Evolutionary conservation across 2,329 filamentous ascomycete genomes (phyloP).

Genomic region (Calonectria montana): DNA sequence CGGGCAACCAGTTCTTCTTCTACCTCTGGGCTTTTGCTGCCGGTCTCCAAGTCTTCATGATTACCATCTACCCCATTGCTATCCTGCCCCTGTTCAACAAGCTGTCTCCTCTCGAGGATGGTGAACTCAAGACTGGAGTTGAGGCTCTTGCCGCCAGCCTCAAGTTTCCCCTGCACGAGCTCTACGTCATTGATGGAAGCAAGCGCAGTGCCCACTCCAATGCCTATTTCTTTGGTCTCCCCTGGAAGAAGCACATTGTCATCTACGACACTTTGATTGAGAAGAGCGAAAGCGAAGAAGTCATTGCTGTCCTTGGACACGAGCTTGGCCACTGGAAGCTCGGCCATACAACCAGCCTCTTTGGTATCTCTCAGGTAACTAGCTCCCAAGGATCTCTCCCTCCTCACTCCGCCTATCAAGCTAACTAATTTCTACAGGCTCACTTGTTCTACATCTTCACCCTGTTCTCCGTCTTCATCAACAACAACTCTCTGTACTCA

Average conservation of each 20-base stretch:
- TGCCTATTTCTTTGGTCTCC: conserved; percentile 95
- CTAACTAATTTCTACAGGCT: conserved; percentile 63
- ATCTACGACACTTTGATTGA: conserved; percentile 98
- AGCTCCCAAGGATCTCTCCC: not conserved
- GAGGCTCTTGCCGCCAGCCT: conserved; percentile 85
- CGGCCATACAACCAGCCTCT: conserved; percentile 92
- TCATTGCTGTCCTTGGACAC: conserved; percentile 93
- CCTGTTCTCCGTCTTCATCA: conserved; percentile 96
- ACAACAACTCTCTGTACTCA: conserved; percentile 90
- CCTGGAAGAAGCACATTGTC: conserved; percentile 99
- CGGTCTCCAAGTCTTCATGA: conserved; percentile 90
- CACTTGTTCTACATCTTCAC: conserved; percentile 98
- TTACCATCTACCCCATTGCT: conserved; percentile 94
- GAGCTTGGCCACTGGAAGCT: conserved; percentile 98
- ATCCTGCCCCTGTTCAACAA: conserved; percentile 99
- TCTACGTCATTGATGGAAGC: conserved; percentile 94
- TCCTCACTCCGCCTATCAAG: conserved; percentile 30
- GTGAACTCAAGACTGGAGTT: conserved; percentile 87
- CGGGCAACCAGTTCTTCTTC: conserved; percentile 95
- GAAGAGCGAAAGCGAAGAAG: conserved; percentile 91
- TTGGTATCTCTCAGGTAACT: conserved; percentile 84
- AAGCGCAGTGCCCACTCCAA: conserved; percentile 90
- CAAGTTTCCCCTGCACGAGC: conserved; percentile 90
- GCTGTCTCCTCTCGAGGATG: conserved; percentile 89
- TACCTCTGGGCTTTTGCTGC: conserved; percentile 96